Conservation (phyloP, 192 early-diverging fungal species). For the Coemansia aciculifera region DNA sequence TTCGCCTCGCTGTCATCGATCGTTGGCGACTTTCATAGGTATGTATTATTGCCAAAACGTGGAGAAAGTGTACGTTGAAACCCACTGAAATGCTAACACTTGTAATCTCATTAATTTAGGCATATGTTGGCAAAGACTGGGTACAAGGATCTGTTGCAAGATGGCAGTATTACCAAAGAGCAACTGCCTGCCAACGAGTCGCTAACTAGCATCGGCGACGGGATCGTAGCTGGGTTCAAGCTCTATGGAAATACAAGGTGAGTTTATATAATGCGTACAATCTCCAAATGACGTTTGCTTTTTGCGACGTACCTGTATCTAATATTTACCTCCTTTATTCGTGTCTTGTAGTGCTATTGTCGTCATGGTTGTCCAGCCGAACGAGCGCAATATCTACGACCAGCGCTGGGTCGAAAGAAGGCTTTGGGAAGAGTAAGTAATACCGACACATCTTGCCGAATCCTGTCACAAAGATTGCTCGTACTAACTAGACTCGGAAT, state of each 20-base stretch:
- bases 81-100: not conserved
- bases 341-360: conserved; percentile 65
- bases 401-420: conserved; percentile 63
- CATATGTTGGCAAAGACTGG: conserved; percentile 38
- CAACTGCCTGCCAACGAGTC: conserved; percentile 71
- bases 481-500: not conserved
- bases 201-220: conserved; percentile 68
- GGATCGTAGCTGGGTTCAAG: conserved; percentile 68
- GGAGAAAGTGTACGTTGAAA: not conserved
- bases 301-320: not conserved
- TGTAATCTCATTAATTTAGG: not conserved
- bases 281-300: not conserved
- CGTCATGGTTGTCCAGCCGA: conserved; percentile 87
- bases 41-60: not conserved
- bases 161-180: conserved; percentile 3
- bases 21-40: conserved; percentile 78
- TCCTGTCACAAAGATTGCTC: not conserved
- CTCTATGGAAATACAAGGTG: conserved; percentile 35
- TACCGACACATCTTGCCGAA: not conserved
- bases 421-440: conserved; percentile 51
- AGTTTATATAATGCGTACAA: not conserved
- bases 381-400: conserved; percentile 92
- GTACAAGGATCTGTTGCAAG: conserved; percentile 27
- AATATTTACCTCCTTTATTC: not conserved
- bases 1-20: conserved; percentile 81